These are phyloP conservation scores for Nemania bipapillata DNA, from an alignment of 2,329 filamentous ascomycete species.

Conservation along the genomic window DNA sequence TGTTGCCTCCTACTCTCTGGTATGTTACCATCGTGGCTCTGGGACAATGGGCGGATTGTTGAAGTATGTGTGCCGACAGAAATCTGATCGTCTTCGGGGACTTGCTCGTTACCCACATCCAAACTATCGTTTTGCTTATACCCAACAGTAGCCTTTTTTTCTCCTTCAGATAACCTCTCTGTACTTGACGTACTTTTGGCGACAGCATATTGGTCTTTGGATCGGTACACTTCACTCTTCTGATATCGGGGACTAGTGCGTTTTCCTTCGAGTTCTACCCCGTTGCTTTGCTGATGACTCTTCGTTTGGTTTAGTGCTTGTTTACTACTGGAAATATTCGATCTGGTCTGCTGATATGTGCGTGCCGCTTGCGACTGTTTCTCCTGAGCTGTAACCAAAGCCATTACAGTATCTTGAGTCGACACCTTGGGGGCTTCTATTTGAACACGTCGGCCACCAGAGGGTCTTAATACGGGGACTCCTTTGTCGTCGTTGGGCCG, in stretches of 20 bases:
- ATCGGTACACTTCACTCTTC: slow-evolving; percentile 33
- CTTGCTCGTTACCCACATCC: slow-evolving; percentile 18
- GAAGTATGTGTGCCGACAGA: slow-evolving; percentile 45
- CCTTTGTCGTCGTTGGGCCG: slow-evolving; percentile 33
- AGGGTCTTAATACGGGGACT: slow-evolving; percentile 32
- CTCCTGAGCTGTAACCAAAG: slow-evolving; percentile 42
- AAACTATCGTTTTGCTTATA: slow-evolving; percentile 16
- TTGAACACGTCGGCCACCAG: slow-evolving; percentile 38
- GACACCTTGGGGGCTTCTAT: slow-evolving; percentile 28
- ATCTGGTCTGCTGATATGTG: slow-evolving; percentile 27
- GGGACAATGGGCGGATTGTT: slow-evolving; percentile 44
- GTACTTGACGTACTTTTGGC: not conserved
- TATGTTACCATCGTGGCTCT: slow-evolving; percentile 33
- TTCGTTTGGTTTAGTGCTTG: slow-evolving; percentile 8
- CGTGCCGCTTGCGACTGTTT: slow-evolving; percentile 40
- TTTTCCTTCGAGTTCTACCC: slow-evolving; percentile 28
- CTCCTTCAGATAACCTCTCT: slow-evolving; percentile 18
- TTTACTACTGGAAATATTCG: slow-evolving; percentile 14
- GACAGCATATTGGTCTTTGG: slow-evolving; percentile 7
- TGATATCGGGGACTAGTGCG: slow-evolving; percentile 14
- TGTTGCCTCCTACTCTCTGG: slow-evolving; percentile 36
- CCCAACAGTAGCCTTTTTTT: not conserved
- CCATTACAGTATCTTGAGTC: slow-evolving; percentile 38
- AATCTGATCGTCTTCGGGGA: slow-evolving; percentile 42
- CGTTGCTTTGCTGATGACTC: slow-evolving; percentile 15